Base-by-base conservation (phyloP, 805 yeast genomes). In the Dipodascopsis uninucleata region DNA sequence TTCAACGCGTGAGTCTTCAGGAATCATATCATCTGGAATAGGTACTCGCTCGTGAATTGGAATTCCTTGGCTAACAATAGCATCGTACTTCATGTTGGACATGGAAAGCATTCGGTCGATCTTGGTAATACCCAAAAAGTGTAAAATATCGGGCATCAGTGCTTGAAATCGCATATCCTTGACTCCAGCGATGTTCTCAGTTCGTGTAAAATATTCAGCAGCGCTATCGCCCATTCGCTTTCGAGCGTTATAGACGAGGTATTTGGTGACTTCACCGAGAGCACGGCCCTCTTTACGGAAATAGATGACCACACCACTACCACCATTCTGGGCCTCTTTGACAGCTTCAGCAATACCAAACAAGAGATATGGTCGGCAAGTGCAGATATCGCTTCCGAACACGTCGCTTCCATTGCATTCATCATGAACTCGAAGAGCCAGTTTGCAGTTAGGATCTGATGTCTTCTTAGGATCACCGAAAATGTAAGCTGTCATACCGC, bases 31-130 rank as follows among this genome's bases (percentile, higher is more conserved):
- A 51, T 79, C 85, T 22, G 85, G 85, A 55, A 79, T 77, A 44
- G 82, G 83, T 24, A 79, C 71, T 56, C 85, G 70, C 58, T 79
- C 80, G 21, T 70, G 53, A 53, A 79, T 79, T 41, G 74, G 72
- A 45, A 79, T 79, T n/a, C 85, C 85, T 56, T 77, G 80, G n/a
- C 69, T 72, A 22, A 79, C 82, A 60, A 79, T 79, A 5, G 85
- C 82, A 61, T 79, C 84, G 58, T 79, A 74, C 63, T 79, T 79
- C 85, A 79, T 79, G 63, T 79, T 79, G 41, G 82, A 77, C 85
- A 79, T 79, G 24, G 83, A 78, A 41, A 79, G 61, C 85, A 79
- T 79, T 49, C 77, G 71, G 62, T 79, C 83, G 56, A 79, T 79
- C 59, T 71, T 76, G 35, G 77, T 71, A 52, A 79, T 73, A 35